These are phyloP conservation scores for Trebouxia gelatinosa DNA, from an alignment of 163 green algal genomes.

Conservation along the genomic window DNA sequence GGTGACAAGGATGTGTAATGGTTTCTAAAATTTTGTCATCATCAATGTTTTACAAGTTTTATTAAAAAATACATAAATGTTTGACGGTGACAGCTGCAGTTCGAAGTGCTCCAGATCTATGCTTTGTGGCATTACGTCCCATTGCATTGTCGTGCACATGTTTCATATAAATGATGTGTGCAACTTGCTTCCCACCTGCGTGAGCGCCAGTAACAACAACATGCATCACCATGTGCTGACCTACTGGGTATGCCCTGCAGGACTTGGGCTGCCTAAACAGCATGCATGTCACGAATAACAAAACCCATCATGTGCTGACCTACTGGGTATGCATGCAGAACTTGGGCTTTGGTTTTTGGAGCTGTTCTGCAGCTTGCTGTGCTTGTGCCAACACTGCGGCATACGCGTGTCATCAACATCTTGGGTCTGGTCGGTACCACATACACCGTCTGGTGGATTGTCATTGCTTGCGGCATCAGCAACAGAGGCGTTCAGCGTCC, in stretches of 20 bases:
- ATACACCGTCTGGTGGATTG: conserved; percentile 26
- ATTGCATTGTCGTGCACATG: no score
- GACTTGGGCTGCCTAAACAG: not conserved
- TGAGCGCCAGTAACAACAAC: not conserved
- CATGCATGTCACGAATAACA: not conserved
- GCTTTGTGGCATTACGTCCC: no score
- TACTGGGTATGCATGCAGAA: conserved; percentile 16
- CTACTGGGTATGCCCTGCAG: not conserved
- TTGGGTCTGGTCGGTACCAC: conserved; percentile 26
- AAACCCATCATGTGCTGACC: not conserved
- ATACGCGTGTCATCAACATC: conserved; percentile 31
- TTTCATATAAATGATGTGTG: no score
- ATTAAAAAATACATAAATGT: no score
- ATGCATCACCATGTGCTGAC: not conserved
- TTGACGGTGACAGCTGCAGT: no score
- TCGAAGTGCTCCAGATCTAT: no score
- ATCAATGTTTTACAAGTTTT: no score
- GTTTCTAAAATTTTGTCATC: no score
- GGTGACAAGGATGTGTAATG: no score
- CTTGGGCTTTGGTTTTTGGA: conserved; percentile 27
- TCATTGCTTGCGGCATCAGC: not conserved
- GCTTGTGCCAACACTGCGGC: conserved; percentile 8
- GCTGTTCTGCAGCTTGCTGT: conserved; percentile 20
- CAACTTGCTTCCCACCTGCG: not conserved
- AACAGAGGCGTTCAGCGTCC: not conserved